These are phyloP conservation scores for Colletotrichum acutatum DNA, from an alignment of 2,329 filamentous ascomycete genomes.

Conservation along the genomic window DNA sequence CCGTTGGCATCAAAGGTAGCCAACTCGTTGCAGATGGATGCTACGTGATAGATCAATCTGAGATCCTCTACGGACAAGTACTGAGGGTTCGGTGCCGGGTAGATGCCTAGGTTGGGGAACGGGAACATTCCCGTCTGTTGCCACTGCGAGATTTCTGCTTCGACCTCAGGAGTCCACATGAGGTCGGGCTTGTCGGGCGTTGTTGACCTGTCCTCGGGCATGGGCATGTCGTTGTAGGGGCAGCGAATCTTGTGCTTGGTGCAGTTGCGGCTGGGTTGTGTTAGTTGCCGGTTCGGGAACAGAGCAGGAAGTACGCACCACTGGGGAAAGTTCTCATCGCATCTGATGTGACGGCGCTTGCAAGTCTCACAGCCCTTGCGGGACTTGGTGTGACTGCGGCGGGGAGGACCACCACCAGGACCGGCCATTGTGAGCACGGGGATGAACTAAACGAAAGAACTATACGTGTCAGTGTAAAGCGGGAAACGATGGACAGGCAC, in stretches of 20 bases:
- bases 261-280: slow-evolving; percentile 83
- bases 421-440: slow-evolving; percentile 78
- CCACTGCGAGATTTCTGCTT: slow-evolving; percentile 85
- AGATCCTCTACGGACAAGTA: slow-evolving; percentile 82
- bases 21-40: slow-evolving; percentile 86
- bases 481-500: background rate
- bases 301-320: slow-evolving; percentile 70
- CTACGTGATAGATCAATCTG: slow-evolving; percentile 90
- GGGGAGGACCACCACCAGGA: slow-evolving; percentile 92
- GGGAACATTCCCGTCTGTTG: slow-evolving; percentile 85
- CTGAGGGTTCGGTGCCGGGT: slow-evolving; percentile 78
- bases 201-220: slow-evolving; percentile 70
- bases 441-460: slow-evolving; percentile 47
- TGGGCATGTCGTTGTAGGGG: slow-evolving; percentile 92
- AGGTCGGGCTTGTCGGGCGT: slow-evolving; percentile 75
- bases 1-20: slow-evolving; percentile 80
- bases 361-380: slow-evolving; percentile 98
- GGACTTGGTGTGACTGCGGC: slow-evolving; percentile 96
- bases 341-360: slow-evolving; percentile 96
- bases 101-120: slow-evolving; percentile 83
- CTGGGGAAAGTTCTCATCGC: slow-evolving; percentile 97
- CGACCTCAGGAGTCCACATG: slow-evolving; percentile 87
- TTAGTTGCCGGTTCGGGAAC: slow-evolving; percentile 30
- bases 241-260: slow-evolving; percentile 99
- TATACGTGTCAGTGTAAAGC: slow-evolving; percentile 37